Percentiles rank a stretch among this genome's conserved stretches.
phyloP scores from a whole-genome alignment of 441 rosid species.

The Adansonia rubrostipa region DNA sequence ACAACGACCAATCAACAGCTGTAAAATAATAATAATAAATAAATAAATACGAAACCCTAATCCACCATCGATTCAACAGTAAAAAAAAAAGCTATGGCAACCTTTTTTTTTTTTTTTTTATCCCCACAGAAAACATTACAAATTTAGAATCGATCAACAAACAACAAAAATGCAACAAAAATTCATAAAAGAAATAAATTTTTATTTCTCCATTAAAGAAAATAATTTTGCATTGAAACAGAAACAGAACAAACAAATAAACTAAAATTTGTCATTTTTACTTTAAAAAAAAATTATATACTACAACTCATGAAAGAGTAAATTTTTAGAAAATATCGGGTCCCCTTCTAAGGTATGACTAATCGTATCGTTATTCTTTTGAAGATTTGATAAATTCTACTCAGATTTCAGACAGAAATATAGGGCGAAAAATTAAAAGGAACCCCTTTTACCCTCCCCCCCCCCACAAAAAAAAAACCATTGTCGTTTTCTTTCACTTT shows the following conservation, averaged over 20 bases:
- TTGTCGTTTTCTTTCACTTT: conserved; percentile 32
- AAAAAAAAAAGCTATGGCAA: background rate
- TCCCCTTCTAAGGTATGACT: conserved; percentile 23
- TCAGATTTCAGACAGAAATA: conserved; percentile 11
- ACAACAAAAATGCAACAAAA: background rate
- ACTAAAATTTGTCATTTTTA: conserved; percentile 11
- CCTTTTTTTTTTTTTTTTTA: background rate
- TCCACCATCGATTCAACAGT: conserved; percentile 6
- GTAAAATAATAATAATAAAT: background rate
- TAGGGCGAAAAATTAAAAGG: background rate
- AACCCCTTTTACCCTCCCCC: background rate
- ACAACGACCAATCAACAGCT: background rate
- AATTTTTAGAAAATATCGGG: conserved; percentile 19
- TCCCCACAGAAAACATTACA: background rate
- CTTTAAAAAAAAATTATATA: background rate
- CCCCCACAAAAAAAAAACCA: background rate
- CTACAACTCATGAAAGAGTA: background rate
- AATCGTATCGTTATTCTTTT: conserved; percentile 1
- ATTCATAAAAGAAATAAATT: background rate
- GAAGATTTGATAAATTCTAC: conserved; percentile 10
- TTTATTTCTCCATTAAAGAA: background rate
- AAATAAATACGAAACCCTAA: conserved; percentile 24
- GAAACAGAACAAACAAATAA: conserved; percentile 10
- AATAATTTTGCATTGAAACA: background rate
- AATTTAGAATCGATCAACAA: background rate